phyloP scores from a whole-genome alignment of 164 flowering plant species.

The Buxus sempervirens region DNA sequence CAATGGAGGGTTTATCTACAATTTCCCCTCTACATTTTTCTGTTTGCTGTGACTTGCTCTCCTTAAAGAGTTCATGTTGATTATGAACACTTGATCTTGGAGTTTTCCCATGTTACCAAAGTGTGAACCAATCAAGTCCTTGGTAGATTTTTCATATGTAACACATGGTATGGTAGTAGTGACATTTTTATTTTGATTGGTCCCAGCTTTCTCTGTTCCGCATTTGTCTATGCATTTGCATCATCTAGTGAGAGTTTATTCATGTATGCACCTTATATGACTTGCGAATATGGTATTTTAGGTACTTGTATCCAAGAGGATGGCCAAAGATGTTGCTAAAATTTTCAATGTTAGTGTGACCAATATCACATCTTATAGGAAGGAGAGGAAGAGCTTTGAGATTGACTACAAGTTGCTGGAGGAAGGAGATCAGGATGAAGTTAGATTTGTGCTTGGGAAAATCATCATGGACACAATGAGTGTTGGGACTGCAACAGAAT shows the following conservation, averaged over 20 bases:
- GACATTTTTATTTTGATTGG: neutral
- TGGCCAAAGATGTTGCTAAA: slow-evolving; percentile 24
- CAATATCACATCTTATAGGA: slow-evolving; percentile 24
- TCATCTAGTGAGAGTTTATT: neutral
- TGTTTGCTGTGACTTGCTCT: too few species aligned
- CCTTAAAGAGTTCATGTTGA: too few species aligned
- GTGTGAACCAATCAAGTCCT: too few species aligned
- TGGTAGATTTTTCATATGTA: neutral
- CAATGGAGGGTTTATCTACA: too few species aligned
- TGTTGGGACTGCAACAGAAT: slow-evolving; percentile 17
- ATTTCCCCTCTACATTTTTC: too few species aligned
- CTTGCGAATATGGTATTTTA: slow-evolving; percentile 20
- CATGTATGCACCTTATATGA: neutral
- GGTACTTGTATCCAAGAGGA: slow-evolving; percentile 55
- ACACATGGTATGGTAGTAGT: neutral
- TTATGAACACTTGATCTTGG: too few species aligned
- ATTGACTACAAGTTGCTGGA: slow-evolving; percentile 49
- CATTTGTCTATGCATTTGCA: neutral
- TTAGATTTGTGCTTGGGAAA: slow-evolving; percentile 70
- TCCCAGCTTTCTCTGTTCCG: neutral
- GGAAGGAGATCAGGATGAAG: slow-evolving; percentile 44
- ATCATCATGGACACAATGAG: slow-evolving; percentile 66
- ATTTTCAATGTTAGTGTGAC: slow-evolving; percentile 41
- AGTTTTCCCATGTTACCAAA: too few species aligned
- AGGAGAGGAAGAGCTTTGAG: slow-evolving; percentile 22